Evolutionary conservation across 495 filamentous ascomycete species (phyloP).

Genomic region (Penicillium angulare): DNA sequence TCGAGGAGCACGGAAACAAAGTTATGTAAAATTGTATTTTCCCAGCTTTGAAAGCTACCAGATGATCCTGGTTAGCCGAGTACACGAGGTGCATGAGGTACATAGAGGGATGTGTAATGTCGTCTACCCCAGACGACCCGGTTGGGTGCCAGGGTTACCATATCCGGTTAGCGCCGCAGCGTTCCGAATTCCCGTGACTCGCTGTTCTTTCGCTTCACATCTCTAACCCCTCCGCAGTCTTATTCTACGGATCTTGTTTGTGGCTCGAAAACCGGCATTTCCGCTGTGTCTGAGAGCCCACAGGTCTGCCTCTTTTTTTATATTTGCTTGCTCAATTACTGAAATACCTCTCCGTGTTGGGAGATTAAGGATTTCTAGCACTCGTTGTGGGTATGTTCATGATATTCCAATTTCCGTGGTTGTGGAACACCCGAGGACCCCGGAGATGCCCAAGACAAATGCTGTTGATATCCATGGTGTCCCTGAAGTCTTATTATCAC

Average conservation of each 20-base stretch:
- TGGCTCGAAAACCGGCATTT: background rate
- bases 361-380: conserved; percentile 17
- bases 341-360: too few species aligned
- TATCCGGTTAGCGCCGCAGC: conserved; percentile 17
- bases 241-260: conserved; percentile 6
- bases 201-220: conserved; percentile 29
- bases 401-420: conserved; percentile 14
- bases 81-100: background rate
- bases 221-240: conserved; percentile 28
- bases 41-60: too few species aligned
- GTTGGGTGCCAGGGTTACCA: conserved; percentile 19
- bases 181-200: conserved; percentile 32
- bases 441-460: background rate
- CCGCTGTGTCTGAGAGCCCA: conserved; percentile 1
- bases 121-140: background rate
- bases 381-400: conserved; percentile 27
- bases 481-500: background rate
- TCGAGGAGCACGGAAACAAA: too few species aligned
- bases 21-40: too few species aligned
- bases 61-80: background rate
- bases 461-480: background rate
- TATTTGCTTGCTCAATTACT: background rate
- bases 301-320: background rate
- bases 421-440: conserved; percentile 19
- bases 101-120: conserved; percentile 8